Percentiles rank a stretch among this genome's conserved stretches.
phyloP scores from a whole-genome alignment of 306 rosid species.

The Macrotyloma uniflorum region DNA sequence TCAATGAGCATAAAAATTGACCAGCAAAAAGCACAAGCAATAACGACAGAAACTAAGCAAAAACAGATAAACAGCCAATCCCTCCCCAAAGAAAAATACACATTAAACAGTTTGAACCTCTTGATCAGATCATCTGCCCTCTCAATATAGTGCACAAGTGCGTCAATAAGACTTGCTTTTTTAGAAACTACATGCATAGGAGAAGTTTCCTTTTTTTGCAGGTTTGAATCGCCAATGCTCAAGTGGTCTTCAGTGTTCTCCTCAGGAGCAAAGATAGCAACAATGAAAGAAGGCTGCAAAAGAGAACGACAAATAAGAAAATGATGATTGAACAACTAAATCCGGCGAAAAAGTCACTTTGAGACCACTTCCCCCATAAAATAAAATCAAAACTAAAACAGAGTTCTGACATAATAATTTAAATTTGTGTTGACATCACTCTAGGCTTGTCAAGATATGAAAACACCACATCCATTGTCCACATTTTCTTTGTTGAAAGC shows the following conservation, averaged over 20 bases:
- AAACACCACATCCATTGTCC: not conserved
- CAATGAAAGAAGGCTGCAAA: conserved; percentile 88
- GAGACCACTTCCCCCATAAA: not conserved
- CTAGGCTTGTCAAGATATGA: conserved; percentile 1
- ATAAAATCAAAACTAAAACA: not conserved
- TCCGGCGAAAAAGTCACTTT: not conserved
- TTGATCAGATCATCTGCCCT: conserved; percentile 54
- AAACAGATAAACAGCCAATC: conserved; percentile 12
- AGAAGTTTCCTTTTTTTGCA: conserved; percentile 51
- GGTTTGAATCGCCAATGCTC: conserved; percentile 51
- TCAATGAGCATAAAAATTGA: not conserved
- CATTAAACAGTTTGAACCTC: conserved; percentile 48
- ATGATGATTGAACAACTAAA: conserved; percentile 1
- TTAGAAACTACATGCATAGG: conserved; percentile 45
- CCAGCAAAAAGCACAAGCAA: conserved; percentile 8
- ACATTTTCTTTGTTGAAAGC: not conserved
- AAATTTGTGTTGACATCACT: not conserved
- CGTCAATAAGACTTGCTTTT: conserved; percentile 55
- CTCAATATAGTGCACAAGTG: conserved; percentile 57
- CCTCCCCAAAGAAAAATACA: not conserved
- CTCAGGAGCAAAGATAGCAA: conserved; percentile 59
- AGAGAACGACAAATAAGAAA: conserved; percentile 35
- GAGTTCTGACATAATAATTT: not conserved
- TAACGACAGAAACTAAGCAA: conserved; percentile 14
- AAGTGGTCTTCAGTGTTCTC: conserved; percentile 47